Conservation (phyloP, 176 grass and related monocot genomes). For the Ampelocalamus luodianensis region DNA sequence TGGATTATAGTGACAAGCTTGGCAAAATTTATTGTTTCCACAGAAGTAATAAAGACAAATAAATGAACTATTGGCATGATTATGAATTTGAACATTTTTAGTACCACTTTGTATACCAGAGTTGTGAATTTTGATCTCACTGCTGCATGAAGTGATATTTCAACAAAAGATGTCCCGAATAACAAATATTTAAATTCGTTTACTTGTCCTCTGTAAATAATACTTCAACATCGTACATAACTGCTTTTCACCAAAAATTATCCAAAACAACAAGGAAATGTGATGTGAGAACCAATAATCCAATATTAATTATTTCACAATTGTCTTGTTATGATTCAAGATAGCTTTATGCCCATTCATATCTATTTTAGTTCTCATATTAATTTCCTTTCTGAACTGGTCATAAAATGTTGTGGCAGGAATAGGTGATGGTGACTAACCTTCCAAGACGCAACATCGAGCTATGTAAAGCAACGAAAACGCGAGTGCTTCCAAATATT, state of each 20-base stretch:
- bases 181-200: not conserved
- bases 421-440: conserved; percentile 51
- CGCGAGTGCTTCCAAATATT: conserved; percentile 82
- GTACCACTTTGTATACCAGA: not conserved
- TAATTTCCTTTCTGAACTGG: conserved; percentile 19
- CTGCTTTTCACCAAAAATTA: not conserved
- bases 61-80: not conserved
- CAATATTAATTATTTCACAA: conserved; percentile 17
- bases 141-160: not conserved
- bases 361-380: conserved; percentile 16
- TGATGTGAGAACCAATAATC: conserved; percentile 17
- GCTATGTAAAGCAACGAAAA: conserved; percentile 87
- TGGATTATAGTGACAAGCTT: not conserved
- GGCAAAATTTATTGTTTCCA: not conserved
- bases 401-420: conserved; percentile 15
- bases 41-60: not conserved
- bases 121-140: not conserved
- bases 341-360: conserved; percentile 34
- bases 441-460: conserved; percentile 78
- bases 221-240: not conserved
- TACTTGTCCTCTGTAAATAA: not conserved
- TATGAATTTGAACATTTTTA: not conserved
- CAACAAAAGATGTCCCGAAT: not conserved
- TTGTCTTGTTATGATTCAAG: conserved; percentile 5
- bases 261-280: conserved; percentile 6